Conservation (phyloP, 495 filamentous ascomycete genomes). For the Trichoderma virens region DNA sequence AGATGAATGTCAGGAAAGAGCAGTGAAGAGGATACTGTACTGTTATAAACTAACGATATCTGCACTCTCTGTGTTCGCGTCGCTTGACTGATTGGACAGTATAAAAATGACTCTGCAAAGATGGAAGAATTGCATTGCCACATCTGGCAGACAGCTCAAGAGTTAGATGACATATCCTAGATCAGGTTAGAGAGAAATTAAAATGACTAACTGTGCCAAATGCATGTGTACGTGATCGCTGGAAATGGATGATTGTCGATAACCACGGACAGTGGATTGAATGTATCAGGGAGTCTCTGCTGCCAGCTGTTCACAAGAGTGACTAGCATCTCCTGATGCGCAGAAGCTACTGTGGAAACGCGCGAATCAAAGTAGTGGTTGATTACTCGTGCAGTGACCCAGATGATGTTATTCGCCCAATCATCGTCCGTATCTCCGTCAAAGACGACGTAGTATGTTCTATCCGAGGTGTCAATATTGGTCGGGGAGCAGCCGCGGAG, state of each 20-base stretch:
- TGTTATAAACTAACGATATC: neutral
- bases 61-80: neutral
- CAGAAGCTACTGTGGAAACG: neutral
- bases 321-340: slow-evolving; percentile 1
- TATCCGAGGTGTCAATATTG: slow-evolving; percentile 12
- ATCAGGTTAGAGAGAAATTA: neutral
- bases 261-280: slow-evolving; percentile 7
- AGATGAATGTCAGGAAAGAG: neutral
- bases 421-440: slow-evolving; percentile 9
- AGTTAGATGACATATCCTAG: neutral
- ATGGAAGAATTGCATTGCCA: slow-evolving; percentile 13
- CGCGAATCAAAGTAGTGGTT: slow-evolving; percentile 9
- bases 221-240: slow-evolving; percentile 8
- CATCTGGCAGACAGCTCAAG: neutral
- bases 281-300: slow-evolving; percentile 10
- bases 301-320: slow-evolving; percentile 6
- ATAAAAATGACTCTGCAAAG: slow-evolving; percentile 10
- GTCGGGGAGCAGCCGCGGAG: slow-evolving; percentile 3
- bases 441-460: slow-evolving; percentile 13
- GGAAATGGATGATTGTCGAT: slow-evolving; percentile 8
- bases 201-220: slow-evolving; percentile 12
- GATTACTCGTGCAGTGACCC: slow-evolving; percentile 11
- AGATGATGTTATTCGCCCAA: slow-evolving; percentile 13
- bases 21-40: neutral
- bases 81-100: neutral